These are phyloP conservation scores for Trichoderma pleuroti DNA, from an alignment of 2,329 filamentous ascomycete genomes.

Conservation along the genomic window DNA sequence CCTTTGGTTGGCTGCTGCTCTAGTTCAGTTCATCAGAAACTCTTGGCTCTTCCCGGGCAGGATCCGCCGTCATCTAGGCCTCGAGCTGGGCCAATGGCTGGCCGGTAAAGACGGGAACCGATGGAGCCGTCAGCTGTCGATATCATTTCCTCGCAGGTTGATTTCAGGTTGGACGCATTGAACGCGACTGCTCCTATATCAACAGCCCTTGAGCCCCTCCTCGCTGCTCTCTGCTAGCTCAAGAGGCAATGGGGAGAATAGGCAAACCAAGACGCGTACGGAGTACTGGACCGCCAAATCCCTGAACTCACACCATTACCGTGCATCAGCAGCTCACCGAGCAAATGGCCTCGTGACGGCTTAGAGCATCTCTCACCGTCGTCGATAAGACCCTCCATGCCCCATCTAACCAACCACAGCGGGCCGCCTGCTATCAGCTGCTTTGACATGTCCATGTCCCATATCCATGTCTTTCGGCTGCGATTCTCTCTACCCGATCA, in stretches of 20 bases:
- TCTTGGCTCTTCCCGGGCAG: not conserved
- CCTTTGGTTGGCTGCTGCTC: conserved; percentile 13
- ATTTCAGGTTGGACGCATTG: not conserved
- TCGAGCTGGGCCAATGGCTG: not conserved
- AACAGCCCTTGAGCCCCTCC: not conserved
- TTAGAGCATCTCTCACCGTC: conserved; percentile 4
- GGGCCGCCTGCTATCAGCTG: not conserved
- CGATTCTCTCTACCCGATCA: not conserved
- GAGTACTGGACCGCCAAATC: too few species aligned
- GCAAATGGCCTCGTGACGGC: conserved; percentile 3
- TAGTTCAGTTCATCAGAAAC: not conserved
- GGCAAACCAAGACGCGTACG: not conserved
- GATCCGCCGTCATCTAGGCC: not conserved
- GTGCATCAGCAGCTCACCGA: conserved; percentile 11
- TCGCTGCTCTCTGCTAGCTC: not conserved
- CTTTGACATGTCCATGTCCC: not conserved
- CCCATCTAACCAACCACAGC: not conserved
- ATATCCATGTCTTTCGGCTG: not conserved
- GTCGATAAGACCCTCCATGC: conserved; percentile 8
- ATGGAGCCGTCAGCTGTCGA: not conserved
- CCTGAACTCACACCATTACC: not conserved
- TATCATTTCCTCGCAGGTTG: not conserved
- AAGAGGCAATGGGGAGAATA: not conserved
- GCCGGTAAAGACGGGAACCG: not conserved
- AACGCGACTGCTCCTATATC: not conserved